Conservation (phyloP, 208 protist species). For the Strigomonas galati region DNA sequence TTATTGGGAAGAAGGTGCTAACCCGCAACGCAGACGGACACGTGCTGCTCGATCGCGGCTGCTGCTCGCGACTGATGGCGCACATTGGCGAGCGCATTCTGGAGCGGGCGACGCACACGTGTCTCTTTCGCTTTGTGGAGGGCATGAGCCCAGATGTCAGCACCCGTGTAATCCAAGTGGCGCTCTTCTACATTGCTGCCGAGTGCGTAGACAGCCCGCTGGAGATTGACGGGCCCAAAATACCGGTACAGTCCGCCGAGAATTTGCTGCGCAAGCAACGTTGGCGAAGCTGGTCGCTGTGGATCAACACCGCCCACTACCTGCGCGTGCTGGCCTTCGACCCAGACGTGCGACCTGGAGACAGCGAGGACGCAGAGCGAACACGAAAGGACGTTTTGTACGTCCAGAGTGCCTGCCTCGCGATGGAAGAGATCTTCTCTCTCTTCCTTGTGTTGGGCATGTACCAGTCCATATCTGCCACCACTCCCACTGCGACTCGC, state of each 20-base stretch:
- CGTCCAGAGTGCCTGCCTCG: slow-evolving; percentile 25
- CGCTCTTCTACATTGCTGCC: slow-evolving; percentile 13
- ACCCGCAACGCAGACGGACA: too few species aligned
- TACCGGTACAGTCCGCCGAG: background rate
- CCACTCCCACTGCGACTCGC: too few species aligned
- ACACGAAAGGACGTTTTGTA: slow-evolving; percentile 16
- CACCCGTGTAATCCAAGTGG: slow-evolving; percentile 6
- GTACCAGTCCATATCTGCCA: background rate
- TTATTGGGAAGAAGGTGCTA: background rate
- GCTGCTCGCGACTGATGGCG: slow-evolving; percentile 23
- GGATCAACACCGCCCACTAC: slow-evolving; percentile 26
- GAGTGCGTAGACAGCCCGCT: background rate
- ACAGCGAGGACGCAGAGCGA: background rate
- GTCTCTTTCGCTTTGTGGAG: slow-evolving; percentile 15
- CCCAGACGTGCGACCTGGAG: background rate
- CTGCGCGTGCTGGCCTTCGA: slow-evolving; percentile 16
- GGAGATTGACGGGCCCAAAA: slow-evolving; percentile 2
- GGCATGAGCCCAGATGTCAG: slow-evolving; percentile 10
- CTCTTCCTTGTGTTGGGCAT: slow-evolving; percentile 17
- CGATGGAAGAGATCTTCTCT: slow-evolving; percentile 28
- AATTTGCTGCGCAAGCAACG: slow-evolving; percentile 18
- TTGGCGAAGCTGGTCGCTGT: slow-evolving; percentile 29
- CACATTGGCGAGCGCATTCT: slow-evolving; percentile 27
- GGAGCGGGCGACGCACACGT: slow-evolving; percentile 18
- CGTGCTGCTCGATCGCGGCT: slow-evolving; percentile 16